Evolutionary conservation across 345 rosid genomes (phyloP), one percentile per base, ranked within the genome.

Genomic region (Abelmoschus esculentus): DNA sequence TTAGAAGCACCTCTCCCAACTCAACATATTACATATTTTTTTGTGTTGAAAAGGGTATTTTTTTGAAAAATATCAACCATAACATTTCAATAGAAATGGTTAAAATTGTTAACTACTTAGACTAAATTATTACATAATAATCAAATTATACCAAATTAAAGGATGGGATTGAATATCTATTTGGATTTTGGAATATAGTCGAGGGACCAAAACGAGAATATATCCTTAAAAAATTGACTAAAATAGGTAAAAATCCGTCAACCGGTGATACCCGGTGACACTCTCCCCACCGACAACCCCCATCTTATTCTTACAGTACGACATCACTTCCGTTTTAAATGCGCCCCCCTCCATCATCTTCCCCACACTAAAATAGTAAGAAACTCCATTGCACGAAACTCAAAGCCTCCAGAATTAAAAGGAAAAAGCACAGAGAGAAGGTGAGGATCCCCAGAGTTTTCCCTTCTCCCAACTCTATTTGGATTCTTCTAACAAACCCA

Each of bases 251-350:
- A 36, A 66, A 26, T 6, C 12, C 9, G 42, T 6, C 52, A 44
- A 83, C 87, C 72, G 81, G 86, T 7, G 11, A 60, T 47, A 6
- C 36, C 75, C 83, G 62, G 80, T 74, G 62, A 60, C 64, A 2
- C 18, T 6, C 26, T 3, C 66, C 12, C 71, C 75, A 83, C 86
- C 82, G 82, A 80, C 83, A 78, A 65, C 72, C 57, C 18, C 36
- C 12, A 34, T 49, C 6, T 49, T 49, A 4, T 46, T 61, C 3
- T 1, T 2, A 12, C 5, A 17, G 6, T 44, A 26, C 55, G 3
- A 12, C 14, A 3, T 26, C 19, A 12, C 29, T 5, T 19, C 29
- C 29, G 2, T 65, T 65, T 26, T 44, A 65, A 65, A 65, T 44
- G 54, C 54, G 19, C 19, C 5, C 12, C 14, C 1, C 54, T 22